phyloP scores from a whole-genome alignment of 2,329 filamentous ascomycete species.

The Pseudocercospora musae region DNA sequence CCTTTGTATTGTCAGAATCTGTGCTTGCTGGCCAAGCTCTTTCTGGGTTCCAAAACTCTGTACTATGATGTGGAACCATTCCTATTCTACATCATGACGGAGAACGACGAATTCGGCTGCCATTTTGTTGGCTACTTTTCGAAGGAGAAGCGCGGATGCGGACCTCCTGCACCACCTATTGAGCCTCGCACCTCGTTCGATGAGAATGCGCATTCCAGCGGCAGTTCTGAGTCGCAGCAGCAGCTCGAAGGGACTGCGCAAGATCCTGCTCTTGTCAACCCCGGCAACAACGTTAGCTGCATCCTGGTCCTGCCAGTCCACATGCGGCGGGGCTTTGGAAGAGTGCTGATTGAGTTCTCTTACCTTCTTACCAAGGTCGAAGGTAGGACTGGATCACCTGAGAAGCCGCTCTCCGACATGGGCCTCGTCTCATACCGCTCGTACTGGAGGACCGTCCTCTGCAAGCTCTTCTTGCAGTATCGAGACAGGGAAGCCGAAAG shows the following conservation, averaged over 20 bases:
- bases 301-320: conserved; percentile 95
- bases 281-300: conserved; percentile 87
- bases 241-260: conserved; percentile 23
- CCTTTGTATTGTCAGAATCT: conserved; percentile 98
- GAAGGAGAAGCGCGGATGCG: conserved; percentile 75
- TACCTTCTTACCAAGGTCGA: conserved; percentile 93
- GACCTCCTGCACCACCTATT: conserved; percentile 66
- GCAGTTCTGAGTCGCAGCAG: conserved; percentile 17
- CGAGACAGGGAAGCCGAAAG: conserved; percentile 39
- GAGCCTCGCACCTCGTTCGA: conserved; percentile 29
- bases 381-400: conserved; percentile 88
- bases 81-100: conserved; percentile 94
- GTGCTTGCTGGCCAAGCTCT: conserved; percentile 91
- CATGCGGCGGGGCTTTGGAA: conserved; percentile 94
- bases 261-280: conserved; percentile 34
- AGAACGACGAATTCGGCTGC: conserved; percentile 85
- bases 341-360: conserved; percentile 95
- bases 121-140: conserved; percentile 99
- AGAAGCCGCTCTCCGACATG: conserved; percentile 98
- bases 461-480: conserved; percentile 71
- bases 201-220: conserved; percentile 21
- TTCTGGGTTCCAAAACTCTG: conserved; percentile 95
- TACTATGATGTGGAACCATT: conserved; percentile 99
- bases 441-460: conserved; percentile 90
- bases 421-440: conserved; percentile 94